Evolutionary conservation across 164 flowering plant species (phyloP).

Genomic region (Umbilicus rupestris): DNA sequence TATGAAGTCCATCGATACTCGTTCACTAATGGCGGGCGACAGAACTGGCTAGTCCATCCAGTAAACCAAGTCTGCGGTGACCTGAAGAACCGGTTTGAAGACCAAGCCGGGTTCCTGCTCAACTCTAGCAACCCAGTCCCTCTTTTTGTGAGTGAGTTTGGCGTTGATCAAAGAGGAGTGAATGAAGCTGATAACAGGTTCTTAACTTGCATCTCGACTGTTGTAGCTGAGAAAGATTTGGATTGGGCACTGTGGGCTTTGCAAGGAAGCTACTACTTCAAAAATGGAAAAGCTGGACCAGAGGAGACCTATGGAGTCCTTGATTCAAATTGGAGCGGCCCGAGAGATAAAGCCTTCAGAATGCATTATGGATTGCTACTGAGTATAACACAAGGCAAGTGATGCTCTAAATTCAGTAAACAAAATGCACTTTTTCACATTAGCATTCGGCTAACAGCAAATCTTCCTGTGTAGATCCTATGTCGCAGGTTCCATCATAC

Average conservation of each 20-base stretch:
- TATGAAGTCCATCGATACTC: slow-evolving; percentile 48
- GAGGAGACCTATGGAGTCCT: slow-evolving; percentile 37
- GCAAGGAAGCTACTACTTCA: slow-evolving; percentile 42
- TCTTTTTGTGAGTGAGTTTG: slow-evolving; percentile 48
- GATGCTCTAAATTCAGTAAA: neutral
- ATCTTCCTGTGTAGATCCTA: slow-evolving; percentile 2
- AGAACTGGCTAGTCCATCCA: slow-evolving; percentile 17
- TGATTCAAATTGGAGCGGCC: slow-evolving; percentile 6
- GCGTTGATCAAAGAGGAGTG: slow-evolving; percentile 29
- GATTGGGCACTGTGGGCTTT: slow-evolving; percentile 52
- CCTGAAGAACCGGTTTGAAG: slow-evolving; percentile 5
- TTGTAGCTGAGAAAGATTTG: slow-evolving; percentile 26
- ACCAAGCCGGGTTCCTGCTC: slow-evolving; percentile 20
- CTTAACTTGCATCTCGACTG: slow-evolving; percentile 33
- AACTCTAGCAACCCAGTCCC: slow-evolving; percentile 24
- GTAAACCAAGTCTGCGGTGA: slow-evolving; percentile 14
- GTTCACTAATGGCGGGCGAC: slow-evolving; percentile 13
- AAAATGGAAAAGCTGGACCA: slow-evolving; percentile 14
- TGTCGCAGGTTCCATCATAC: neutral
- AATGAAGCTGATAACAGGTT: slow-evolving; percentile 28
- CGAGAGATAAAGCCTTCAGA: neutral
- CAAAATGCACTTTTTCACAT: neutral
- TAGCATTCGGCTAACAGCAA: neutral
- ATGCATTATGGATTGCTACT: neutral
- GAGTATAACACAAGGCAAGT: slow-evolving; percentile 1